These are phyloP conservation scores for Dendrocalamus latiflorus DNA, from an alignment of 202 grass and related monocot species.

Conservation along the genomic window DNA sequence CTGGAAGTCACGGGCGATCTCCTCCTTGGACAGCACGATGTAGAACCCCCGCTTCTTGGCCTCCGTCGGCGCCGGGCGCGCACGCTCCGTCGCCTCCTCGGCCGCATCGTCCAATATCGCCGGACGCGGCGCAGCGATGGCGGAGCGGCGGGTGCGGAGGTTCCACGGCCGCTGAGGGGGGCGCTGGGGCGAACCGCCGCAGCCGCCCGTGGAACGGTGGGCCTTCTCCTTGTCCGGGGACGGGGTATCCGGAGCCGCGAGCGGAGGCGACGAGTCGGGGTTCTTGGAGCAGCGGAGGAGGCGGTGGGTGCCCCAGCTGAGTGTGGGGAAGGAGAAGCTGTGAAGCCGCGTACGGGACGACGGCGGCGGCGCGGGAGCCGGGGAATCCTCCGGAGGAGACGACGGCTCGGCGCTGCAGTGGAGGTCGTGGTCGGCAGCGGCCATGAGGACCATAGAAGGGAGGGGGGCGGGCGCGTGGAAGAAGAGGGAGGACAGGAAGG, in stretches of 20 bases:
- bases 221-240: conserved; percentile 26
- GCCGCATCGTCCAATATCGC: not conserved
- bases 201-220: not conserved
- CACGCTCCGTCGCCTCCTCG: not conserved
- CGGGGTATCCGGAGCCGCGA: conserved; percentile 3
- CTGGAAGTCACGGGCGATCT: conserved; percentile 54
- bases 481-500: not conserved
- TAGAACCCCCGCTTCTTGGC: conserved; percentile 34
- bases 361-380: not conserved
- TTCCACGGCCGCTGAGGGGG: conserved; percentile 37
- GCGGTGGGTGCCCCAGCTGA: conserved; percentile 55
- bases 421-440: conserved; percentile 16
- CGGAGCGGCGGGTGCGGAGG: conserved; percentile 37
- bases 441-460: conserved; percentile 46
- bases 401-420: not conserved
- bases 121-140: conserved; percentile 11
- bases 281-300: conserved; percentile 46
- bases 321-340: conserved; percentile 49
- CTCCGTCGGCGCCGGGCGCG: not conserved
- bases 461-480: not conserved
- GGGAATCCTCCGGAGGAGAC: not conserved
- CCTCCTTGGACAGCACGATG: conserved; percentile 49
- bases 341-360: conserved; percentile 28
- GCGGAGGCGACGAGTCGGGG: not conserved
- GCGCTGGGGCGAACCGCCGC: not conserved